Base-by-base conservation (phyloP, 2,329 filamentous ascomycete genomes). In the Sarocladium brachiariae region DNA sequence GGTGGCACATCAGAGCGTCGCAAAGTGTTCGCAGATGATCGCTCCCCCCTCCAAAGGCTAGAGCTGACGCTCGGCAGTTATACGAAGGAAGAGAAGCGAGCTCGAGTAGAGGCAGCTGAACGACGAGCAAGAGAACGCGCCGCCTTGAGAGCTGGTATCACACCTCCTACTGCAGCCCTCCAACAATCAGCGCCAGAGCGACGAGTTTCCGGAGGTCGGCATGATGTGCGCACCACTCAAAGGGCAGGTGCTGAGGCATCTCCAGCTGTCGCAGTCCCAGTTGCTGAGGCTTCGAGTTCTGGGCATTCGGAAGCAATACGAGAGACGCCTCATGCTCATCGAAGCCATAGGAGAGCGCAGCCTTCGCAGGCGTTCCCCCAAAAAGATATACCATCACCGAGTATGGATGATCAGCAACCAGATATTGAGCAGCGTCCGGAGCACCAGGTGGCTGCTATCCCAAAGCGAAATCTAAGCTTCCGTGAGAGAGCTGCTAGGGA, bases 11-110 rank as follows among this genome's bases (percentile, higher is more conserved):
- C 66, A 49, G 69, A 71, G 57, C 70, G 74, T 56, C 70, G 73
- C 51, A 78, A 72, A 73, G 73, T 76, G 71, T 83, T 87, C 69
- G 87, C 92, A 61, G 78, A 85, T 52, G 86, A 95, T 64, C 83
- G 87, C 60, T 97, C 92, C 55, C 93, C 95, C 49, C 77, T 99
- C 49, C 92, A 99, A 68, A 93, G 86, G 72, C 80, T 99, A 58
- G 92, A 99, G 72, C 81, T 88, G 62, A 93, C 89, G 60, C 78
- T 97, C 61, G 87, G 86, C 66, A 90, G 87, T 69, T 92, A 96
- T 67, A 96, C 87, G 65, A 97, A 96, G 66, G 91, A 96, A 69
- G 91, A 96, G 68, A 95, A 95, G 67, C 80, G 92, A 56, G 89
- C 90, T 8, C 80, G 89, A 43, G 82, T 92, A 4, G 80, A 90